These are phyloP conservation scores for Candida arabinofermentans DNA, from an alignment of 805 yeast genomes.

Conservation along the genomic window DNA sequence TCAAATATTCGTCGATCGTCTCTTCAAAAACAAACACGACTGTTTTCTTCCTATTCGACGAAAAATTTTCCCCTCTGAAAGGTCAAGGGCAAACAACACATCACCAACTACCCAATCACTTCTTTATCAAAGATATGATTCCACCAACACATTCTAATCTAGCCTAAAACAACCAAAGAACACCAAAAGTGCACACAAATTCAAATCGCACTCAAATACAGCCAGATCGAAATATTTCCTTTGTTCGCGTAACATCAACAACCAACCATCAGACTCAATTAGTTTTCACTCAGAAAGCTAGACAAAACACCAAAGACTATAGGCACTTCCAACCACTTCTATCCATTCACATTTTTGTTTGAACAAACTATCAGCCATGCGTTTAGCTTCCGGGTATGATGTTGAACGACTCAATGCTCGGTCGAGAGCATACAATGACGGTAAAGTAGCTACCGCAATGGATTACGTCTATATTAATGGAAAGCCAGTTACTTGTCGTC, in stretches of 20 bases:
- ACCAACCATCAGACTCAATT: no score
- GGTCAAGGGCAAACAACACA: neutral
- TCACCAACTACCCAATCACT: neutral
- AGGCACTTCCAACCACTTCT: no score
- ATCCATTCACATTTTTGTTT: no score
- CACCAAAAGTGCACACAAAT: neutral
- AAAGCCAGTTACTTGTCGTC: conserved; percentile 44
- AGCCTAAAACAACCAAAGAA: no score
- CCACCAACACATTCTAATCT: no score
- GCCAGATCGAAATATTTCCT: neutral
- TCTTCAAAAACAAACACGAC: conserved; percentile 1
- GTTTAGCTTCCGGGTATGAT: conserved; percentile 16
- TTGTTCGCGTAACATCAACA: conserved; percentile 1
- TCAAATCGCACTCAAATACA: neutral
- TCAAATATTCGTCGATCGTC: conserved; percentile 1
- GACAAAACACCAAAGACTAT: no score
- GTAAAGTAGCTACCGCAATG: conserved; percentile 8
- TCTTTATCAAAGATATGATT: neutral
- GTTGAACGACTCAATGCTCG: conserved; percentile 15
- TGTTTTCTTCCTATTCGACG: neutral
- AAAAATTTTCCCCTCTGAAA: neutral
- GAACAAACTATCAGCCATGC: conserved; percentile 7
- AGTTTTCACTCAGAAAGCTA: no score
- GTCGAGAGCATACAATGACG: conserved; percentile 11
- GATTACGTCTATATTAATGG: conserved; percentile 26